Evolutionary conservation across 1,284 basidiomycete species (phyloP).

Genomic region (Malassezia dermatis): DNA sequence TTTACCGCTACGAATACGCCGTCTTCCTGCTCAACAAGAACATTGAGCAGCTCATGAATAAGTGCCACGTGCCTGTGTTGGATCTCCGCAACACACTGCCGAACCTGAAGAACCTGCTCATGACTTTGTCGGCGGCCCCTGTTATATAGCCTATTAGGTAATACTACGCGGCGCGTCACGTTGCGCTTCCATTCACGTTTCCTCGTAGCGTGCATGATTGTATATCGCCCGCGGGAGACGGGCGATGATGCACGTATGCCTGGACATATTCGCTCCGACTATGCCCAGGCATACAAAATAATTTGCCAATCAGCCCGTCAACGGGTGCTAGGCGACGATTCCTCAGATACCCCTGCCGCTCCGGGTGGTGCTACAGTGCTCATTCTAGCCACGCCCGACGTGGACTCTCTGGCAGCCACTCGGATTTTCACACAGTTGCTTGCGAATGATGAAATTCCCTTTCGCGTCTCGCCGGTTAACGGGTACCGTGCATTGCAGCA

Average conservation of each 20-base stretch:
- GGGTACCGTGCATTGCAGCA: constrained; percentile 54
- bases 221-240: constrained; percentile 23
- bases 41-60: constrained; percentile 58
- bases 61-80: constrained; percentile 55
- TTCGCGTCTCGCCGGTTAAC: constrained; percentile 81
- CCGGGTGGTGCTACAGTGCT: constrained; percentile 53
- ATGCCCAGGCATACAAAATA: constrained; percentile 32
- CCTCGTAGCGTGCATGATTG: constrained; percentile 15
- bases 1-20: constrained; percentile 93
- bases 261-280: constrained; percentile 19
- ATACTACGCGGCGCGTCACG: neutral
- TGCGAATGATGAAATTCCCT: constrained; percentile 83
- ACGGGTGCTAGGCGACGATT: constrained; percentile 17
- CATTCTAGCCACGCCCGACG: constrained; percentile 74
- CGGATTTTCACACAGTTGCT: constrained; percentile 80
- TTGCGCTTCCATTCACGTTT: neutral
- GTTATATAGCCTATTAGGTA: neutral
- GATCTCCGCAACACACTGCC: constrained; percentile 92
- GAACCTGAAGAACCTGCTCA: constrained; percentile 83
- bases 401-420: constrained; percentile 78
- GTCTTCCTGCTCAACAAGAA: constrained; percentile 95
- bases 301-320: constrained; percentile 20
- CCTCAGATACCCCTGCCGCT: constrained; percentile 19
- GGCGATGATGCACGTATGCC: constrained; percentile 14
- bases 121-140: constrained; percentile 56